phyloP scores from a whole-genome alignment of 2,329 filamentous ascomycete species.

The Geosmithia flava region DNA sequence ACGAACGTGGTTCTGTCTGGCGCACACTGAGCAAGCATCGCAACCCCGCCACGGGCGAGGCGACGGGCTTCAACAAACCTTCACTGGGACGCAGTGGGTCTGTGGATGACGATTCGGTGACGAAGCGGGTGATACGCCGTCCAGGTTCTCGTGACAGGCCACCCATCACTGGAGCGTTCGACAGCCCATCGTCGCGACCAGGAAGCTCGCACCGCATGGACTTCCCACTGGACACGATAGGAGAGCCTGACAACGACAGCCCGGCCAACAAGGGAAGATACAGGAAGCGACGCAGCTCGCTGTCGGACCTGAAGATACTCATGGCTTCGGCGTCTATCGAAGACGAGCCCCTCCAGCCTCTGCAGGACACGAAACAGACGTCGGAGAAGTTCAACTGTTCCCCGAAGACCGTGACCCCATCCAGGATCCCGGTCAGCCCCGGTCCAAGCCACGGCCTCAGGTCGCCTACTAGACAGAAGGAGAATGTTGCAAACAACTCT shows the following conservation, averaged over 20 bases:
- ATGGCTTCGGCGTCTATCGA: conserved; percentile 47
- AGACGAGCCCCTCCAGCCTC: conserved; percentile 28
- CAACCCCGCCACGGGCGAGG: conserved; percentile 44
- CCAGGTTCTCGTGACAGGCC: conserved; percentile 48
- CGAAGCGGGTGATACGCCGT: conserved; percentile 24
- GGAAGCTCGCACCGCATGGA: conserved; percentile 44
- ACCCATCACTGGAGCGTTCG: conserved; percentile 49
- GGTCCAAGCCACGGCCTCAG: conserved; percentile 22
- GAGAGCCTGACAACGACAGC: conserved; percentile 38
- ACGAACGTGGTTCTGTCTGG: conserved; percentile 68
- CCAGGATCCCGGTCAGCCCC: conserved; percentile 41
- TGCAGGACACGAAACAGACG: conserved; percentile 39
- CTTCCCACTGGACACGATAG: conserved; percentile 45
- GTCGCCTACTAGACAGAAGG: conserved; percentile 32
- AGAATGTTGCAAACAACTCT: conserved; percentile 19
- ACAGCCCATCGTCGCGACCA: conserved; percentile 39
- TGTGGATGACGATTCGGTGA: conserved; percentile 52
- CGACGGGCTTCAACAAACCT: conserved; percentile 52
- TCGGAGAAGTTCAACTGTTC: conserved; percentile 46
- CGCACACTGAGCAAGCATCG: conserved; percentile 79
- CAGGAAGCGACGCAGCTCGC: conserved; percentile 76
- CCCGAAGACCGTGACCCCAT: conserved; percentile 29
- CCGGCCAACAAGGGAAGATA: conserved; percentile 22
- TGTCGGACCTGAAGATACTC: conserved; percentile 70
- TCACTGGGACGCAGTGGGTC: conserved; percentile 62